Conservation (phyloP, 306 rosid species). For the Hippophae tibetana region DNA sequence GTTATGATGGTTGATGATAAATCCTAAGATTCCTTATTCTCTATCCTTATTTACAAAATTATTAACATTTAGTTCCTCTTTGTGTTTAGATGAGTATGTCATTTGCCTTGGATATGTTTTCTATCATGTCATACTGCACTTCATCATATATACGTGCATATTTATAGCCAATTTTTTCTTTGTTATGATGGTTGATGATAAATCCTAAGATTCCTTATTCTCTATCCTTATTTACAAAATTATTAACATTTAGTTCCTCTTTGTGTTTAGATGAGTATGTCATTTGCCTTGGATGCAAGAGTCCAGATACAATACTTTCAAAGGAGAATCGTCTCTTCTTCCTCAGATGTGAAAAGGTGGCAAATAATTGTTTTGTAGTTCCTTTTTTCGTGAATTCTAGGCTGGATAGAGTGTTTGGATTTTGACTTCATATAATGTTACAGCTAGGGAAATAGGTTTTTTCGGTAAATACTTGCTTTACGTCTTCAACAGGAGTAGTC, state of each 20-base stretch:
- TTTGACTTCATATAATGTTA: neutral
- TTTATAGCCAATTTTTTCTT: too few relatives aligned
- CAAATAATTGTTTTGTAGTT: neutral
- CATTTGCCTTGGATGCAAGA: conserved; percentile 71
- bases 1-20: too few relatives aligned
- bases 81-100: conserved; percentile 65
- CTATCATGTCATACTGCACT: too few relatives aligned
- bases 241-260: neutral
- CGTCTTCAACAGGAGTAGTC: too few relatives aligned
- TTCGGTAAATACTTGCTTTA: too few relatives aligned
- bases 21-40: neutral
- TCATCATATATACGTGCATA: too few relatives aligned
- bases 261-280: conserved; percentile 66
- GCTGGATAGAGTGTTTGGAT: neutral
- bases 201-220: neutral
- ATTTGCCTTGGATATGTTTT: conserved; percentile 56
- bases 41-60: too few relatives aligned
- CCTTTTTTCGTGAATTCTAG: too few relatives aligned
- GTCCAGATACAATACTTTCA: conserved; percentile 84
- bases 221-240: too few relatives aligned
- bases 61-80: neutral
- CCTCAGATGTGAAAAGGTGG: conserved; percentile 90
- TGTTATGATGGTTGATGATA: too few relatives aligned
- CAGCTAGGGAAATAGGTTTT: too few relatives aligned
- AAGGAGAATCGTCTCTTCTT: conserved; percentile 82